Conservation (phyloP, 73 alveolate genomes). For the Uronychia binucleata region DNA sequence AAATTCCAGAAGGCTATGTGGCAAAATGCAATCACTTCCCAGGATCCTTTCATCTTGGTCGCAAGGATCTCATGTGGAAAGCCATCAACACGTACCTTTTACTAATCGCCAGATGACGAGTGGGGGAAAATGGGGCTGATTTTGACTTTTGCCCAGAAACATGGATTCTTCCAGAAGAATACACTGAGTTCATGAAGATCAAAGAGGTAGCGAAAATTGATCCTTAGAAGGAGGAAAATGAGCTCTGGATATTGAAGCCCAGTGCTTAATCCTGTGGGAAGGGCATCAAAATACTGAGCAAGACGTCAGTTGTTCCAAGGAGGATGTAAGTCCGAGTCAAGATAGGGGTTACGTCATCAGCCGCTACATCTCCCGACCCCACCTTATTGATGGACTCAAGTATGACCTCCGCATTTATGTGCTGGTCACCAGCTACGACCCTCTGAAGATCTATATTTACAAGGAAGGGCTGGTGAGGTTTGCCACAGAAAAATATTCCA, state of each 20-base stretch:
- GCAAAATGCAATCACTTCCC: conserved; percentile 83
- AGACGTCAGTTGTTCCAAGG: conserved; percentile 58
- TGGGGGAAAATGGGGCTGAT: conserved; percentile 52
- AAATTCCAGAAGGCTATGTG: conserved; percentile 55
- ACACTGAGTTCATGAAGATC: conserved; percentile 11
- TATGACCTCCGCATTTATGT: conserved; percentile 77
- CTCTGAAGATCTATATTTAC: conserved; percentile 64
- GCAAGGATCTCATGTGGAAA: conserved; percentile 89
- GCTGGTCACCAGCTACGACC: conserved; percentile 68
- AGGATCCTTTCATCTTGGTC: conserved; percentile 82
- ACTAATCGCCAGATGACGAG: conserved; percentile 2
- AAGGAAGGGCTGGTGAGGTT: conserved; percentile 68
- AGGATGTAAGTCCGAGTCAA: conserved; percentile 8
- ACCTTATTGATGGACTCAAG: conserved; percentile 65
- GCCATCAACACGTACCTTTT: conserved; percentile 26
- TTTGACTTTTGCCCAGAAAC: conserved; percentile 21
- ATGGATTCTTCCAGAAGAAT: conserved; percentile 27
- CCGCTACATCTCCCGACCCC: conserved; percentile 68
- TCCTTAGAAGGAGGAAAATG: conserved; percentile 21
- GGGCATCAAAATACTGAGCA: conserved; percentile 50
- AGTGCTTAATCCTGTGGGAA: conserved; percentile 72
- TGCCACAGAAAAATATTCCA: conserved; percentile 65
- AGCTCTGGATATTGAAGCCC: conserved; percentile 74
- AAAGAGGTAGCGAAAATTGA: conserved; percentile 64
- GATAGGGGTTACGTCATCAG: conserved; percentile 70